phyloP scores from a whole-genome alignment of 108 stramenopile species.

The Fistulifera solaris region DNA sequence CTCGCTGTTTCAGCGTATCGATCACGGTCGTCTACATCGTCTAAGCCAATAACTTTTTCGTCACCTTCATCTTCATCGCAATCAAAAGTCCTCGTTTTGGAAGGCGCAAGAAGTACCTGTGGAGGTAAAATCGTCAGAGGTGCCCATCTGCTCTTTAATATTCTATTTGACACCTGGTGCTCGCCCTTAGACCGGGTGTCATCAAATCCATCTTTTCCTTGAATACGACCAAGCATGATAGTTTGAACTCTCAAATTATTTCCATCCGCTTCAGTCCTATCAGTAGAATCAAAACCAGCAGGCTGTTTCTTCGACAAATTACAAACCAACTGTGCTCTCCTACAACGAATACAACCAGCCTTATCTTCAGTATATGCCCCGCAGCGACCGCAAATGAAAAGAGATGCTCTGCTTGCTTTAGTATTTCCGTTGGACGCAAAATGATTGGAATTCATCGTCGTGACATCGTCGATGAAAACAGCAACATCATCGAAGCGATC shows the following conservation, averaged over 20 bases:
- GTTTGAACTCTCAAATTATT: conserved; percentile 37
- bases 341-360: conserved; percentile 58
- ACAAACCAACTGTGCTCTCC: conserved; percentile 49
- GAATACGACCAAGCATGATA: conserved; percentile 51
- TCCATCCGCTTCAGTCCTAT: conserved; percentile 1
- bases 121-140: conserved; percentile 60
- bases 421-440: background rate
- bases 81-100: no score
- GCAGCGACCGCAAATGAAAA: conserved; percentile 61
- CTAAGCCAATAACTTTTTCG: no score
- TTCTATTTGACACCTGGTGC: conserved; percentile 26
- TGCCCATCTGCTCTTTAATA: conserved; percentile 51
- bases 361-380: conserved; percentile 35
- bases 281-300: conserved; percentile 1
- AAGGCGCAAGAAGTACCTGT: background rate
- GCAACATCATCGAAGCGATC: conserved; percentile 56
- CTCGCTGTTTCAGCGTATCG: no score
- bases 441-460: background rate
- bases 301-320: conserved; percentile 41
- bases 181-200: conserved; percentile 30
- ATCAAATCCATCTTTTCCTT: conserved; percentile 25
- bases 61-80: no score
- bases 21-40: no score
- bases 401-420: conserved; percentile 1
- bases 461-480: conserved; percentile 52